A percentile compares a stretch with the other conserved stretches of the same genome.
Evolutionary conservation across 2,329 filamentous ascomycete species (phyloP).

Genomic region (Pestalotiopsis sp.): DNA sequence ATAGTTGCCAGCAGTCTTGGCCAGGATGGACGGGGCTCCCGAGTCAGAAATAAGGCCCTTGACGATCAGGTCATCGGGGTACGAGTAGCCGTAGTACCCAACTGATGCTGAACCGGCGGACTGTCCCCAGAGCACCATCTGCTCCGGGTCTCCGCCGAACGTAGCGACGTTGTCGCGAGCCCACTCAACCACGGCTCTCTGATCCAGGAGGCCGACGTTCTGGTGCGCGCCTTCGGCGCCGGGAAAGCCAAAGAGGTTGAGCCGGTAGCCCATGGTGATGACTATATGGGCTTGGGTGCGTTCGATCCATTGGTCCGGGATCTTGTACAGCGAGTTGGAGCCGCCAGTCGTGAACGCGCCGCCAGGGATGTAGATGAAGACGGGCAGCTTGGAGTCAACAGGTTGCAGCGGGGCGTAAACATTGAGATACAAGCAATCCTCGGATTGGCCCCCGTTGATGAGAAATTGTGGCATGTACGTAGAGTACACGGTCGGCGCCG

Average conservation of each 20-base stretch:
- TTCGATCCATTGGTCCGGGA: slow-evolving; percentile 14
- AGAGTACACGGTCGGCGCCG: slow-evolving; percentile 1
- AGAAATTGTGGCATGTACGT: slow-evolving; percentile 4
- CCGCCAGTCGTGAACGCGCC: slow-evolving; percentile 8
- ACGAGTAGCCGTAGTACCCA: slow-evolving; percentile 11
- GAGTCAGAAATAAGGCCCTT: slow-evolving; percentile 33
- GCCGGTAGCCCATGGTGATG: slow-evolving; percentile 11
- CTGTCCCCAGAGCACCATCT: slow-evolving; percentile 15
- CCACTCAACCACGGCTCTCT: slow-evolving; percentile 12
- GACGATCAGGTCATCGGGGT: slow-evolving; percentile 29
- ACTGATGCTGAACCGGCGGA: slow-evolving; percentile 11
- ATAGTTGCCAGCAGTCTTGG: slow-evolving; percentile 28
- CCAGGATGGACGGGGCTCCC: slow-evolving; percentile 36
- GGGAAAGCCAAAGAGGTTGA: slow-evolving; percentile 14
- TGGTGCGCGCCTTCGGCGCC: slow-evolving; percentile 7
- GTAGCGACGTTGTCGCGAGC: slow-evolving; percentile 11
- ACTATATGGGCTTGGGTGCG: slow-evolving; percentile 13
- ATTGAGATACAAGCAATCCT: slow-evolving; percentile 13
- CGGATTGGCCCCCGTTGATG: slow-evolving; percentile 4
- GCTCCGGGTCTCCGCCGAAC: slow-evolving; percentile 12
- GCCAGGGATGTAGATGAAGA: slow-evolving; percentile 12
- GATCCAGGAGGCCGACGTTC: slow-evolving; percentile 11
- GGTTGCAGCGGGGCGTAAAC: slow-evolving; percentile 7
- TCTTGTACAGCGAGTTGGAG: slow-evolving; percentile 10
- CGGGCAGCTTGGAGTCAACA: not conserved